phyloP scores from a whole-genome alignment of 768 basidiomycete species.

The Kwoniella mangroviensis region DNA sequence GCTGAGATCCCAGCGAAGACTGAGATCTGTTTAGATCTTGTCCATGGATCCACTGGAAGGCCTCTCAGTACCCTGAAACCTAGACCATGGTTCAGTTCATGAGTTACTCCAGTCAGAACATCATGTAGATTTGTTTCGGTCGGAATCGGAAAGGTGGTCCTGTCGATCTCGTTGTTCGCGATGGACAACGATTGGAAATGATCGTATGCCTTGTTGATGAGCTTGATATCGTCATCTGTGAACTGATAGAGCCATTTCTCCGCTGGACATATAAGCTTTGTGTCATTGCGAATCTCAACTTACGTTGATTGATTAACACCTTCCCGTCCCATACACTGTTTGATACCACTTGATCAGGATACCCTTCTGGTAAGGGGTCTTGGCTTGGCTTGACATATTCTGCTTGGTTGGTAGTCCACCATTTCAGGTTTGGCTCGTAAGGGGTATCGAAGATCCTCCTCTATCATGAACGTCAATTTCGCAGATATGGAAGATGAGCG shows the following conservation, averaged over 20 bases:
- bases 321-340: conserved; percentile 37
- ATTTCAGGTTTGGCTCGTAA: conserved; percentile 31
- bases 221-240: conserved; percentile 24
- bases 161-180: conserved; percentile 23
- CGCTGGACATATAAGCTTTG: conserved; percentile 8
- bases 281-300: conserved; percentile 1
- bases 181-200: conserved; percentile 33
- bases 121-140: conserved; percentile 12
- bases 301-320: conserved; percentile 33
- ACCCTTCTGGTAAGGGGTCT: conserved; percentile 30
- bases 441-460: conserved; percentile 23
- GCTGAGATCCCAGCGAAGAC: conserved; percentile 38
- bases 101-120: conserved; percentile 11
- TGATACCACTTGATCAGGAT: conserved; percentile 22
- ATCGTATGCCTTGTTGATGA: conserved; percentile 27
- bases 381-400: conserved; percentile 28
- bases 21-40: conserved; percentile 26
- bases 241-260: conserved; percentile 36
- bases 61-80: conserved; percentile 39
- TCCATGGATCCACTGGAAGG: conserved; percentile 36
- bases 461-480: not conserved
- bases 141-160: conserved; percentile 32
- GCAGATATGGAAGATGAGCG: not conserved
- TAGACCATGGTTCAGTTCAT: conserved; percentile 37
- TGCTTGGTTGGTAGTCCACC: conserved; percentile 34